Evolutionary conservation across 1,139 yeast species (phyloP), one percentile per base, ranked within the genome.

Genomic region (Pichiaceae sp.): DNA sequence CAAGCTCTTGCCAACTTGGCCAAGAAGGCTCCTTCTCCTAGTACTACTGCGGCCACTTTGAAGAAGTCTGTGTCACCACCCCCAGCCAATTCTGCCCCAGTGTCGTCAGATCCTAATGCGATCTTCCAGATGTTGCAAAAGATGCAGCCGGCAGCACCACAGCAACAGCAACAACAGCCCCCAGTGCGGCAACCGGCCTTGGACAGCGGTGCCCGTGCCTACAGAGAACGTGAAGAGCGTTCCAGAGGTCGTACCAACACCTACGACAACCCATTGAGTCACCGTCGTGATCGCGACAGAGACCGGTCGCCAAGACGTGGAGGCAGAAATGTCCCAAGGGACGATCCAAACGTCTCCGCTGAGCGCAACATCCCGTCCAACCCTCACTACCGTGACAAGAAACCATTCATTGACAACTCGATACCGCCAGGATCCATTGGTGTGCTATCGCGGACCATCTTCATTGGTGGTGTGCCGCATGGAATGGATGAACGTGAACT

Each of bases 381-480:
- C 38, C 78, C 83, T 5, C 87, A 82, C 56, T 81, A 65, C 57
- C 75, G 93, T 58, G 79, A 80, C 26, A 78, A 78, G 53, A 75
- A 75, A 43, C 78, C 83, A 29, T 72, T 78, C 12, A 72, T 72
- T 54, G 96, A 86, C 55, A 70, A 72, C 30, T 62, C 76, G 17
- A 62, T 87, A 38, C 95, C 96, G 2, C 76, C 77, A 40, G 95
- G 89, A 29, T 71, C 83, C 27, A 73, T 91, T 48, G 83, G 83
- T 54, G 96, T 89, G 3, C 72, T 74, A 49, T 82, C 95, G 37
- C 78, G 98, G 62, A 91, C 98, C 0, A 66, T 91, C 41, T 91
- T 91, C 54, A 76, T 91, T 44, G 98, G 98, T 37, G 96, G 96
- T 53, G 87, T 91, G 32, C 93, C 95, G 17, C 75, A 75, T 43